Percentiles rank a stretch among this genome's conserved stretches.
phyloP scores from a whole-genome alignment of 352 stramenopile species.

The Pythium sp. region DNA sequence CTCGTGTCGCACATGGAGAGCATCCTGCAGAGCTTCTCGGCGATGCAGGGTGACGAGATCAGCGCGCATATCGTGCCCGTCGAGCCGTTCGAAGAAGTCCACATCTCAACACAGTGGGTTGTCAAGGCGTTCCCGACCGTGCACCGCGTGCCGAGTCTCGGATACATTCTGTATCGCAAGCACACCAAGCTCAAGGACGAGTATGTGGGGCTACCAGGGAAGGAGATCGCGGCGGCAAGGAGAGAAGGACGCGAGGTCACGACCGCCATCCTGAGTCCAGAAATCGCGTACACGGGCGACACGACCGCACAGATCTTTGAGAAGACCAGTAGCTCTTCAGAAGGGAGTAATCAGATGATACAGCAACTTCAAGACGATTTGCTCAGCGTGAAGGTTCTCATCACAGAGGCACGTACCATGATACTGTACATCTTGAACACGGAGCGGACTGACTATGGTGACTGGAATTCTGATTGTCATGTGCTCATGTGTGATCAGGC shows the following conservation, averaged over 20 bases:
- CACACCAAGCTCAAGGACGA: slow-evolving; percentile 49
- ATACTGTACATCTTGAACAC: too few relatives aligned
- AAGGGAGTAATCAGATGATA: slow-evolving; percentile 2
- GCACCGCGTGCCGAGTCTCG: slow-evolving; percentile 75
- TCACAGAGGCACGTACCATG: slow-evolving; percentile 62
- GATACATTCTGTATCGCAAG: slow-evolving; percentile 72
- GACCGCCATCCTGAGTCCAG: slow-evolving; percentile 26
- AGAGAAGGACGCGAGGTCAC: slow-evolving; percentile 50
- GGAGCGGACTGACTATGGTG: too few relatives aligned
- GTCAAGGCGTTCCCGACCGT: slow-evolving; percentile 65
- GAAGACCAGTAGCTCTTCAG: neutral
- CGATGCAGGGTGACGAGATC: slow-evolving; percentile 68
- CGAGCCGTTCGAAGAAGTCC: slow-evolving; percentile 46
- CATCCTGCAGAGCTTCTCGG: slow-evolving; percentile 48
- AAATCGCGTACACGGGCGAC: slow-evolving; percentile 84
- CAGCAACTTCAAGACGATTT: slow-evolving; percentile 38
- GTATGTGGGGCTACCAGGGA: slow-evolving; percentile 31
- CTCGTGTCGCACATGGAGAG: slow-evolving; percentile 44
- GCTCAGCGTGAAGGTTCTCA: slow-evolving; percentile 58
- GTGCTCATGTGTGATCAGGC: slow-evolving; percentile 27
- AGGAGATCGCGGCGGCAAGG: slow-evolving; percentile 48
- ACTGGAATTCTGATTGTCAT: too few relatives aligned
- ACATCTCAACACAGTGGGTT: slow-evolving; percentile 53
- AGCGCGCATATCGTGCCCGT: slow-evolving; percentile 47
- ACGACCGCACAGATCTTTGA: slow-evolving; percentile 66